Conservation (phyloP, 441 rosid genomes). For the Croton setiger region DNA sequence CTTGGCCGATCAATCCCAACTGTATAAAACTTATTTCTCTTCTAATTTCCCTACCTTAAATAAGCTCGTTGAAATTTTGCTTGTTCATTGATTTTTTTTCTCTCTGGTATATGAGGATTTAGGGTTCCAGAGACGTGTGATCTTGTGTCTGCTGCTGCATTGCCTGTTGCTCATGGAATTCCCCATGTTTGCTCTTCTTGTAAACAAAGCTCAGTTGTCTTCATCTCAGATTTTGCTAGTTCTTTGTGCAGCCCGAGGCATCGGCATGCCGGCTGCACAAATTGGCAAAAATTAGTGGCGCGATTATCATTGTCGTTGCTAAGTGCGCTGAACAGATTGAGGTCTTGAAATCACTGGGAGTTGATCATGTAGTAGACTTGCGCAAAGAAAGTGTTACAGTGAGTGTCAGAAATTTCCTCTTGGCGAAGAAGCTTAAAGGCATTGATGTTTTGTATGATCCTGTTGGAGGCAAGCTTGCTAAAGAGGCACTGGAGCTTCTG, state of each 20-base stretch:
- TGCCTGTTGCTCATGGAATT: constrained; percentile 91
- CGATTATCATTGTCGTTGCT: constrained; percentile 78
- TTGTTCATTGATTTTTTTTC: too few species aligned
- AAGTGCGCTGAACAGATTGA: constrained; percentile 75
- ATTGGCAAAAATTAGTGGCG: constrained; percentile 83
- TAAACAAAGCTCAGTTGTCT: constrained; percentile 70
- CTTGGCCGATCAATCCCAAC: constrained; percentile 63
- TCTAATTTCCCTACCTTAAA: not conserved
- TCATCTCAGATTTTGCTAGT: constrained; percentile 82
- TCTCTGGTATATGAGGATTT: constrained; percentile 37
- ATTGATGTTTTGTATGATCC: constrained; percentile 92
- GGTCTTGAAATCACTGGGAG: constrained; percentile 70
- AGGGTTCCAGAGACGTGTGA: constrained; percentile 79
- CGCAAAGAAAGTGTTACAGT: constrained; percentile 54
- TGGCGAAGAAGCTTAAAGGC: constrained; percentile 72
- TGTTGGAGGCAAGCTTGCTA: constrained; percentile 82
- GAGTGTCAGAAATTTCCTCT: constrained; percentile 75
- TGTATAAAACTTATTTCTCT: constrained; percentile 34
- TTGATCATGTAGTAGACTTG: constrained; percentile 80
- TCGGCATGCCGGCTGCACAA: constrained; percentile 89
- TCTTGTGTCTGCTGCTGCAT: constrained; percentile 76
- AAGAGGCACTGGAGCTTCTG: constrained; percentile 74
- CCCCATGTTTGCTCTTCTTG: constrained; percentile 91
- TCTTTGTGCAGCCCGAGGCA: constrained; percentile 98
- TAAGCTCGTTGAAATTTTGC: not conserved